phyloP scores from a whole-genome alignment of 176 grass and related monocot genomes.

The Eremochloa ophiuroides region DNA sequence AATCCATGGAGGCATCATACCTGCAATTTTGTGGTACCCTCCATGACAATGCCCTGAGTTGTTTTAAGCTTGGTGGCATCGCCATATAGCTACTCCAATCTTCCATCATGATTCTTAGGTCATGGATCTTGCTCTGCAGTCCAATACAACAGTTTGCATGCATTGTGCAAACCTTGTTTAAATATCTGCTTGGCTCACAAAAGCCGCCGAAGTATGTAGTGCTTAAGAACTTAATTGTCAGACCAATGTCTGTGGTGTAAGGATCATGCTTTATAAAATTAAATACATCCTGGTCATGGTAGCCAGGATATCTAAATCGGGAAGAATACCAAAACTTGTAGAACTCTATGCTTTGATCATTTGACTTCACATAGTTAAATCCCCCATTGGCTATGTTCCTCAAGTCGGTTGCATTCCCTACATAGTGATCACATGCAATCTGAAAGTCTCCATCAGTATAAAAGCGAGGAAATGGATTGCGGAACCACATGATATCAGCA shows the following conservation, averaged over 20 bases:
- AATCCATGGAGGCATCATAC: constrained; percentile 26
- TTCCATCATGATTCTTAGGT: constrained; percentile 64
- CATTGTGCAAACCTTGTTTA: constrained; percentile 72
- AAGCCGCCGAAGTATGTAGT: constrained; percentile 69
- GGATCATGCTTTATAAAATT: constrained; percentile 71
- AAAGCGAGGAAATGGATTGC: constrained; percentile 69
- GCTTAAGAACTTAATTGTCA: constrained; percentile 70
- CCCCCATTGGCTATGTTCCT: constrained; percentile 70
- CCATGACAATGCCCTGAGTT: constrained; percentile 35
- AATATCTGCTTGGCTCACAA: constrained; percentile 69
- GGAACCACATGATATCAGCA: constrained; percentile 84
- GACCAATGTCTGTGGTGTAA: constrained; percentile 48
- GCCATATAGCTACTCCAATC: constrained; percentile 67
- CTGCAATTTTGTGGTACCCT: constrained; percentile 71
- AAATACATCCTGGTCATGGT: constrained; percentile 73
- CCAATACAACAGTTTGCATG: constrained; percentile 78
- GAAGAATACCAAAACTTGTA: constrained; percentile 82
- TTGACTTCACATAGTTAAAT: constrained; percentile 76
- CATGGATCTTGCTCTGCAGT: constrained; percentile 64
- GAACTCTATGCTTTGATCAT: constrained; percentile 69
- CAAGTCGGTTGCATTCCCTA: constrained; percentile 66
- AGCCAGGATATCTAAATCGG: constrained; percentile 56
- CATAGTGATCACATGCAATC: constrained; percentile 72
- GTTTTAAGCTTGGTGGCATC: constrained; percentile 48
- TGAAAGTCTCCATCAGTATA: constrained; percentile 65